A percentile compares a stretch with the other conserved stretches of the same genome.
Conservation (phyloP, 805 yeast genomes). For the Lipomyces lipofer region DNA sequence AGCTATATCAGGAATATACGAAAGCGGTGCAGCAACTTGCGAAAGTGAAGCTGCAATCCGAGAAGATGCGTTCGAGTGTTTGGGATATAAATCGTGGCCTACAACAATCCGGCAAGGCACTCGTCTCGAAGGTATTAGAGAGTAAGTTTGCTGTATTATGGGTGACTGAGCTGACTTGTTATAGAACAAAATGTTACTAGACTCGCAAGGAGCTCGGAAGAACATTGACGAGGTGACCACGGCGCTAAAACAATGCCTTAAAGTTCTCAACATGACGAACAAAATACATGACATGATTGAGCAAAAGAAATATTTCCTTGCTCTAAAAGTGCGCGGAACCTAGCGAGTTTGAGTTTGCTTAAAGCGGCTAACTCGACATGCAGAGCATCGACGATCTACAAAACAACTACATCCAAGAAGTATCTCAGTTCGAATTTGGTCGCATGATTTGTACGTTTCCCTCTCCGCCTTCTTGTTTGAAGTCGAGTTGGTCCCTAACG, state of each 20-base stretch:
- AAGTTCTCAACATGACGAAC: constrained; percentile 81
- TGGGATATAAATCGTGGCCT: constrained; percentile 57
- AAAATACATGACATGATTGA: constrained; percentile 78
- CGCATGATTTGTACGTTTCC: constrained; percentile 59
- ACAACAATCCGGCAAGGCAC: constrained; percentile 62
- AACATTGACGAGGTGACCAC: constrained; percentile 72
- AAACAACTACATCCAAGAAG: constrained; percentile 64
- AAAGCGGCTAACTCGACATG: not conserved
- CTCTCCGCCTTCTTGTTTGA: too few species aligned
- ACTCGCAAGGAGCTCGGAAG: constrained; percentile 59
- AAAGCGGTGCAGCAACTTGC: constrained; percentile 61
- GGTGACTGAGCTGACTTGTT: constrained; percentile 6
- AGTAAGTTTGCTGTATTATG: constrained; percentile 19
- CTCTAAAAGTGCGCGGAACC: constrained; percentile 53
- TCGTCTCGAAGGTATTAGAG: constrained; percentile 48
- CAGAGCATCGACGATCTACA: constrained; percentile 69
- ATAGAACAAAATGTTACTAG: constrained; percentile 58
- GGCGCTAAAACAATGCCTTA: constrained; percentile 70
- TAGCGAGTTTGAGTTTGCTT: not conserved
- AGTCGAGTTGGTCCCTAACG: constrained; percentile 28
- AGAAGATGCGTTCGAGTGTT: constrained; percentile 56
- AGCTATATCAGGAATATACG: constrained; percentile 39
- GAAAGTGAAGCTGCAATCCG: constrained; percentile 58
- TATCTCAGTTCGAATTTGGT: constrained; percentile 70
- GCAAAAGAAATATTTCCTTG: constrained; percentile 76